Evolutionary conservation across 2,329 filamentous ascomycete species (phyloP).

Genomic region (Trichoderma sp.): DNA sequence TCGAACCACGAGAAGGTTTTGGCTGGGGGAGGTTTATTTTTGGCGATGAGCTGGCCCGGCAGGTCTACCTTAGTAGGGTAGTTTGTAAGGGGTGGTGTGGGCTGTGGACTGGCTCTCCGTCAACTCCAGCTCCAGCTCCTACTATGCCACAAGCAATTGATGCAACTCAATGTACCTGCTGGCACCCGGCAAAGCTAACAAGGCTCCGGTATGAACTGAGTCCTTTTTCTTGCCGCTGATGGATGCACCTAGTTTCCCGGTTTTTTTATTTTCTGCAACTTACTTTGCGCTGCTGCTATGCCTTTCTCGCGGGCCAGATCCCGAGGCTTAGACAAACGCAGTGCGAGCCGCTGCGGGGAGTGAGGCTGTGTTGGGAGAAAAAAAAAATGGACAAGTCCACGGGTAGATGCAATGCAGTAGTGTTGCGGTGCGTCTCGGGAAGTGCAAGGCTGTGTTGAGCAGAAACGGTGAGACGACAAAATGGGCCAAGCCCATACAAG

Average conservation of each 20-base stretch:
- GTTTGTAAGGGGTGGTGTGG: background rate
- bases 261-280: background rate
- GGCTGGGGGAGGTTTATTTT: constrained; percentile 23
- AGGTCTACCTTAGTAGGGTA: background rate
- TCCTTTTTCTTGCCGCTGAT: background rate
- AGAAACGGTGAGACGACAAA: background rate
- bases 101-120: background rate
- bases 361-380: constrained; percentile 17
- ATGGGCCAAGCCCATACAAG: background rate
- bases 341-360: constrained; percentile 16
- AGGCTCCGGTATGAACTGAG: background rate
- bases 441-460: background rate
- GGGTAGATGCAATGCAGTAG: background rate
- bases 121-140: background rate
- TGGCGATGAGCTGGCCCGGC: constrained; percentile 16
- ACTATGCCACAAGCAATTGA: no score
- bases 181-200: background rate
- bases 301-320: background rate
- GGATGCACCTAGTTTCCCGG: no score
- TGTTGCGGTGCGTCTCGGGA: background rate
- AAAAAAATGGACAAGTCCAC: background rate
- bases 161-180: background rate
- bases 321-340: constrained; percentile 14
- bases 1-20: background rate
- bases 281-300: background rate